phyloP scores from a whole-genome alignment of 129 eudicot genomes.

The Tagetes erecta region DNA sequence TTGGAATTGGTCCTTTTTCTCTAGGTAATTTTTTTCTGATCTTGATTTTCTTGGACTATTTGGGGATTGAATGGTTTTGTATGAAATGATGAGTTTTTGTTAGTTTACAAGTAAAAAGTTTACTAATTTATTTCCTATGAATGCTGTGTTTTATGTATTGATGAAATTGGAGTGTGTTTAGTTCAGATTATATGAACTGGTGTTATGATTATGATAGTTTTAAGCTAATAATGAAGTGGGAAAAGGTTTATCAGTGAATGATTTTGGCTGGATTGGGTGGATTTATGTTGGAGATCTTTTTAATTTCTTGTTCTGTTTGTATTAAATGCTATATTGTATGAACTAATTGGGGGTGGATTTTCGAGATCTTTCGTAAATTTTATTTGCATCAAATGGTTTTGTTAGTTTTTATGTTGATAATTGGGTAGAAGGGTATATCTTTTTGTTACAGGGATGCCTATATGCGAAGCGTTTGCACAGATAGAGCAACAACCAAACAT shows the following conservation, averaged over 20 bases:
- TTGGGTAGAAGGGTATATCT: constrained; percentile 1
- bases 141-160: background rate
- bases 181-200: constrained; percentile 9
- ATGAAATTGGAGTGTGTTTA: constrained; percentile 4
- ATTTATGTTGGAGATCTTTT: constrained; percentile 16
- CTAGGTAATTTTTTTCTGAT: constrained; percentile 48
- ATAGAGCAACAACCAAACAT: constrained; percentile 90
- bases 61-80: background rate
- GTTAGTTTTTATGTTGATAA: constrained; percentile 1
- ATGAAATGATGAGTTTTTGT: background rate
- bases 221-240: background rate
- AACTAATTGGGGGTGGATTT: constrained; percentile 4
- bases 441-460: constrained; percentile 87
- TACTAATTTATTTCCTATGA: background rate
- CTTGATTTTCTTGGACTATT: background rate
- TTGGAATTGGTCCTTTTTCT: constrained; percentile 84
- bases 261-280: constrained; percentile 8
- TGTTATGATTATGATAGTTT: constrained; percentile 1
- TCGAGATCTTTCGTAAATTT: background rate
- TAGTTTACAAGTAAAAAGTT: too few species aligned
- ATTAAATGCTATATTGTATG: constrained; percentile 18
- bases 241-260: background rate
- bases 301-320: background rate
- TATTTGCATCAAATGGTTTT: constrained; percentile 1
- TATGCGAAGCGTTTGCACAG: constrained; percentile 91